phyloP scores from a whole-genome alignment of 192 early-diverging fungal genomes.

The Backusella liffmaniae region DNA sequence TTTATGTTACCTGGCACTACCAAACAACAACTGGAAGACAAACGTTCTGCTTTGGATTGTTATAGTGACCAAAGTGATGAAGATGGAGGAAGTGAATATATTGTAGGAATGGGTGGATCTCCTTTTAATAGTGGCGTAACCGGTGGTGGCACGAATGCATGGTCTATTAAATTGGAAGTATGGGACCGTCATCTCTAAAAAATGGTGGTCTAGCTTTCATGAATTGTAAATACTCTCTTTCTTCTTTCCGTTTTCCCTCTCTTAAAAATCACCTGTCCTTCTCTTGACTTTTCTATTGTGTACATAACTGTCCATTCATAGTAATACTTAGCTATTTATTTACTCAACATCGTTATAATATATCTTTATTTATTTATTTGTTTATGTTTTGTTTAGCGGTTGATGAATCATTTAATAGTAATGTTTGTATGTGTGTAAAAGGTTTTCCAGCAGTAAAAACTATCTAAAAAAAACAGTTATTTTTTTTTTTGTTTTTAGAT shows the following conservation, averaged over 20 bases:
- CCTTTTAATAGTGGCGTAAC: neutral
- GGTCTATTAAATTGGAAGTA: constrained; percentile 1
- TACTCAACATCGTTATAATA: too few relatives aligned
- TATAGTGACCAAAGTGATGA: constrained; percentile 23
- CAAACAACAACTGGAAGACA: neutral
- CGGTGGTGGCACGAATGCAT: neutral
- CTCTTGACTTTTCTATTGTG: neutral
- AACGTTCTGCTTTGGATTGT: neutral
- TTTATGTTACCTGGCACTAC: neutral
- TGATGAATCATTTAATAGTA: too few relatives aligned
- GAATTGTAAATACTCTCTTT: neutral
- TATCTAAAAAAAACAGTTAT: too few relatives aligned
- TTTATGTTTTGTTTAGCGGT: too few relatives aligned
- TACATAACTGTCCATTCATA: neutral
- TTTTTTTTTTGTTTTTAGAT: too few relatives aligned
- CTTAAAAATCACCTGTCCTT: neutral
- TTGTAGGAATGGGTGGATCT: neutral
- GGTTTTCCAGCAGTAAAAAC: too few relatives aligned
- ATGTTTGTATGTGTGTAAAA: too few relatives aligned
- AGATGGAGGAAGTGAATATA: neutral
- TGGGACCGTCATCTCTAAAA: neutral
- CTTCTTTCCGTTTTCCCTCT: neutral
- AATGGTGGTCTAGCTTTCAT: neutral
- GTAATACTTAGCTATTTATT: too few relatives aligned
- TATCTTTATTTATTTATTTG: too few relatives aligned